Evolutionary conservation across 164 flowering plant genomes (phyloP), one percentile per base, ranked within the genome.

Genomic region (Stephania yunnanensis): DNA sequence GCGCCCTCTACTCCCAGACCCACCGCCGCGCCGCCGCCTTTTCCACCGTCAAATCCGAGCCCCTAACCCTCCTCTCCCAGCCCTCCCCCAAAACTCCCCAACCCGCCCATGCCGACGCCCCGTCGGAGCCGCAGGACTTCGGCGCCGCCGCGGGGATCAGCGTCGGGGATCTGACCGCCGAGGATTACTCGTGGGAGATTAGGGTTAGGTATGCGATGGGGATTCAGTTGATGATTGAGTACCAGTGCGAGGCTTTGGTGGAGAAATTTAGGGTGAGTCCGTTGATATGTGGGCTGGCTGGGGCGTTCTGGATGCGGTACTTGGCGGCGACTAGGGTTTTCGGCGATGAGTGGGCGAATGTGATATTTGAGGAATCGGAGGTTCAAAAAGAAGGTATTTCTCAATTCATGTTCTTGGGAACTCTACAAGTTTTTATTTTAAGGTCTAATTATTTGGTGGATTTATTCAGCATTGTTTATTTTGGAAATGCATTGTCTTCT

Each of bases 241-340:
- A 79, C 74, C 98, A 95, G 71, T 90, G 92, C 48, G 79, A 87
- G 82, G 90, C 90, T 69, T 74, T 95, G 82, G 98, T 92, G 64
- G 89, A 88, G 78, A 82, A 82, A 20, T 90, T 89, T 46, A 80
- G 84, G 19, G 97, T 79, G 7, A 87, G 77, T 66, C 91, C 91
- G 2, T 55, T 87, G 81, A 81, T 95, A 69, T 86, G 86, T 78
- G 94, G 95, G 31, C 64, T 91, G 29, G 80, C 85, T 5, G 91
- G 86, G n/a, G 76, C 83, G 10, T 76, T 95, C 68, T 95, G 98
- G 98, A 42, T 90, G 80, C 74, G 93, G 46, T 88, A 78, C 42
- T 81, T 95, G 42, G 86, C 85, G 13, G 48, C 30, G 0, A 81
- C 93, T 46, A 36, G 85, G 75, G 86, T 93, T 75, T 86, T 92